Evolutionary conservation across 352 stramenopile genomes (phyloP).

Genomic region (Pythium coloratum): DNA sequence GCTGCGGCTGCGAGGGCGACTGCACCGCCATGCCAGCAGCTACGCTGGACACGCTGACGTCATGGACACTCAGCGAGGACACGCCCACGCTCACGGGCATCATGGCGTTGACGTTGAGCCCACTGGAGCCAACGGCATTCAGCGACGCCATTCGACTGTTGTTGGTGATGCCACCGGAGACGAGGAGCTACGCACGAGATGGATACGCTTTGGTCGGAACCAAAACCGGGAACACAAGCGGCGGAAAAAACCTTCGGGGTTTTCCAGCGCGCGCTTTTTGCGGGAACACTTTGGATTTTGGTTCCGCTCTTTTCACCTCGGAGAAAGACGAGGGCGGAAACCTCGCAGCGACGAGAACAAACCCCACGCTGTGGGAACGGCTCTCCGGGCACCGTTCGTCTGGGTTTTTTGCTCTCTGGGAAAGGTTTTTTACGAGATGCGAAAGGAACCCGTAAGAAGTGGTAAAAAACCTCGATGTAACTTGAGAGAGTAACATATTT

Average conservation of each 20-base stretch:
- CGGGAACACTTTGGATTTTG: neutral
- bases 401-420: conserved; percentile 8
- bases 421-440: conserved; percentile 14
- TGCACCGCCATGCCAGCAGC: conserved; percentile 2
- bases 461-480: conserved; percentile 7
- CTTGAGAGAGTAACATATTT: conserved; percentile 10
- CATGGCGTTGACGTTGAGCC: conserved; percentile 66
- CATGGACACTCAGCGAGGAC: conserved; percentile 61
- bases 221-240: neutral
- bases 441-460: conserved; percentile 8
- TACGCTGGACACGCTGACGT: conserved; percentile 28
- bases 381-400: neutral
- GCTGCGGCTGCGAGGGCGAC: neutral
- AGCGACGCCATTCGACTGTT: conserved; percentile 14
- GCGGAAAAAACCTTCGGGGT: conserved; percentile 22
- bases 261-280: conserved; percentile 8
- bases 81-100: conserved; percentile 77
- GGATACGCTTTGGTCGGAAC: conserved; percentile 18
- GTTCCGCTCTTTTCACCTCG: conserved; percentile 6
- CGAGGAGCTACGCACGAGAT: conserved; percentile 9
- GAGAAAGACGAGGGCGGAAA: neutral
- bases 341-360: neutral
- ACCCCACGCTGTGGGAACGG: neutral
- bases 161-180: neutral
- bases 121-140: neutral